A percentile compares a stretch with the other conserved stretches of the same genome.
phyloP scores from a whole-genome alignment of 768 basidiomycete species.

The Psilocybe sp. region DNA sequence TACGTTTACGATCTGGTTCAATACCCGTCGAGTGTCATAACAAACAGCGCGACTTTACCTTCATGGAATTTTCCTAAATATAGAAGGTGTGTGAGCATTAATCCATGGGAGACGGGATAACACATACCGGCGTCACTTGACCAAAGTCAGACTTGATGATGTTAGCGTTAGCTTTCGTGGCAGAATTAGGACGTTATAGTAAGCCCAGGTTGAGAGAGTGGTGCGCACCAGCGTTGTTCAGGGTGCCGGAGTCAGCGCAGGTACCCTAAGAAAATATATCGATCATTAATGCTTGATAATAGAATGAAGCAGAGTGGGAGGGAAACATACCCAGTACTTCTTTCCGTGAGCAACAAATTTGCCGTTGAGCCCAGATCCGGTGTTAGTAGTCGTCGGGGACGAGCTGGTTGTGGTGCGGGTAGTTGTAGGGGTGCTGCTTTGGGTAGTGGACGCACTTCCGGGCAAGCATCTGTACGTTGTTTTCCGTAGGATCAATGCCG shows the following conservation, averaged over 20 bases:
- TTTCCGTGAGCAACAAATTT: slow-evolving; percentile 29
- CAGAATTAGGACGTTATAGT: slow-evolving; percentile 3
- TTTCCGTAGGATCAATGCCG: not conserved
- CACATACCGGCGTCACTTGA: slow-evolving; percentile 31
- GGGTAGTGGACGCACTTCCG: slow-evolving; percentile 4
- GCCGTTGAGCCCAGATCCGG: slow-evolving; percentile 21
- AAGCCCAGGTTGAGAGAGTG: not conserved
- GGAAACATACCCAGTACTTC: slow-evolving; percentile 26
- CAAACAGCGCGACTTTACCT: slow-evolving; percentile 18
- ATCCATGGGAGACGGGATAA: not conserved
- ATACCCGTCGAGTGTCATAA: not conserved
- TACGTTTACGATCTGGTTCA: not conserved
- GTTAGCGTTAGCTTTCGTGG: slow-evolving; percentile 25
- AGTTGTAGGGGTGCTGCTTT: not conserved
- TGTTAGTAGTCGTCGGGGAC: slow-evolving; percentile 5
- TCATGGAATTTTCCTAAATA: slow-evolving; percentile 39
- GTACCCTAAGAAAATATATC: slow-evolving; percentile 12
- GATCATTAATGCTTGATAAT: not conserved
- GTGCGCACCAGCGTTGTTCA: slow-evolving; percentile 26
- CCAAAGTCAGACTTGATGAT: slow-evolving; percentile 34
- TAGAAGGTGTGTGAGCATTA: not conserved
- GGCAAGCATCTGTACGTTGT: slow-evolving; percentile 8
- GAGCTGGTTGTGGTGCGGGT: not conserved
- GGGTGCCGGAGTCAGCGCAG: slow-evolving; percentile 22
- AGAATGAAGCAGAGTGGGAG: not conserved